phyloP scores from a whole-genome alignment of 148 eudicot species.

The Rhododendron williamsianum region DNA sequence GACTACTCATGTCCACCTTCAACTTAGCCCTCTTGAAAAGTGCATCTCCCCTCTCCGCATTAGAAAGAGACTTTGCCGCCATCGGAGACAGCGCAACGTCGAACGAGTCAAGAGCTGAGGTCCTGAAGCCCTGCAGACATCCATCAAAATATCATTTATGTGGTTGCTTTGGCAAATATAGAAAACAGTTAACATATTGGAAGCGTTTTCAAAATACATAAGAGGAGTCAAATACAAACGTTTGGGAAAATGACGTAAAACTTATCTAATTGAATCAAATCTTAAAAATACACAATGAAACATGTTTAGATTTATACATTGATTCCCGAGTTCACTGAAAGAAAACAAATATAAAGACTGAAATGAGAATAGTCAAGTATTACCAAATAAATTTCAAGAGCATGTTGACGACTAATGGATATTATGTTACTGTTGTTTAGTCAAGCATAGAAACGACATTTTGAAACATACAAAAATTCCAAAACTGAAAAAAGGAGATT shows the following conservation, averaged over 20 bases:
- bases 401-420: background rate
- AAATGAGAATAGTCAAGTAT: background rate
- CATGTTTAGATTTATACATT: background rate
- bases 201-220: background rate
- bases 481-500: background rate
- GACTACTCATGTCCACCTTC: constrained; percentile 37
- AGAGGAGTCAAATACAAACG: background rate
- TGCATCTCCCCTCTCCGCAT: constrained; percentile 60
- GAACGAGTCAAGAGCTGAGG: constrained; percentile 56
- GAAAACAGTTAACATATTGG: background rate
- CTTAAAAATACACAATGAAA: background rate
- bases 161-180: background rate
- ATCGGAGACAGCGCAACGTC: constrained; percentile 65
- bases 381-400: background rate
- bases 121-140: constrained; percentile 39
- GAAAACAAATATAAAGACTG: background rate
- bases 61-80: constrained; percentile 42
- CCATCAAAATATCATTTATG: background rate
- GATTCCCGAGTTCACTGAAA: background rate
- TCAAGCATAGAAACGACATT: background rate
- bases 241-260: background rate
- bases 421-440: background rate
- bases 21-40: constrained; percentile 61
- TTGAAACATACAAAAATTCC: background rate
- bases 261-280: background rate